These are phyloP conservation scores for Aureoboletus auriporus DNA, from an alignment of 768 basidiomycete genomes.

Conservation along the genomic window DNA sequence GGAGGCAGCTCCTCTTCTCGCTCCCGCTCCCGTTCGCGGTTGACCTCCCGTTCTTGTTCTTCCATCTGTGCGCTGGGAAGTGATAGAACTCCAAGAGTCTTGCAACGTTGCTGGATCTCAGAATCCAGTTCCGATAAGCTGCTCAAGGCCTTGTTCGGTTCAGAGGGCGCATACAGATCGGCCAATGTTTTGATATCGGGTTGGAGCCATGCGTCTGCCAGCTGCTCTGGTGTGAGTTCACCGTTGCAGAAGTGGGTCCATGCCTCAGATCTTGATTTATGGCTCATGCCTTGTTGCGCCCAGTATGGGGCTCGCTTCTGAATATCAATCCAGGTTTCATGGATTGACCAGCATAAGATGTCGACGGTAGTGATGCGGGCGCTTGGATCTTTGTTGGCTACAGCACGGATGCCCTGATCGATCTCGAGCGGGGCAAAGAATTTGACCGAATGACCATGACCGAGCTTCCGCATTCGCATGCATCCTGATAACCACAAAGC, in stretches of 20 bases:
- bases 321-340: conserved; percentile 39
- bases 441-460: conserved; percentile 39
- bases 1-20: background rate
- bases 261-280: conserved; percentile 4
- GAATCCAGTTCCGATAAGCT: background rate
- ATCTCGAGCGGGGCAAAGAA: conserved; percentile 43
- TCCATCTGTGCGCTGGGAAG: conserved; percentile 23
- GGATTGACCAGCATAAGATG: conserved; percentile 41
- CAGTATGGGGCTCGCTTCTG: conserved; percentile 35
- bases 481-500: conserved; percentile 34
- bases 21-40: background rate
- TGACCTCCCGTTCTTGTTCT: conserved; percentile 36
- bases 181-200: conserved; percentile 33
- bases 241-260: conserved; percentile 8
- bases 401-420: conserved; percentile 30
- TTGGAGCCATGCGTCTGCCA: conserved; percentile 33
- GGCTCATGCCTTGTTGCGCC: conserved; percentile 34
- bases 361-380: conserved; percentile 16
- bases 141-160: background rate
- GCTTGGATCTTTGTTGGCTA: conserved; percentile 8
- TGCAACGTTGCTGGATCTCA: conserved; percentile 7
- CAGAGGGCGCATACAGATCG: conserved; percentile 26
- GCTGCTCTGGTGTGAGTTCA: background rate
- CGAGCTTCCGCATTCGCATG: conserved; percentile 48
- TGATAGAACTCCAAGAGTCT: conserved; percentile 6